Evolutionary conservation across 176 grass and related monocot genomes (phyloP).

Genomic region (Phoenix roebelenii): DNA sequence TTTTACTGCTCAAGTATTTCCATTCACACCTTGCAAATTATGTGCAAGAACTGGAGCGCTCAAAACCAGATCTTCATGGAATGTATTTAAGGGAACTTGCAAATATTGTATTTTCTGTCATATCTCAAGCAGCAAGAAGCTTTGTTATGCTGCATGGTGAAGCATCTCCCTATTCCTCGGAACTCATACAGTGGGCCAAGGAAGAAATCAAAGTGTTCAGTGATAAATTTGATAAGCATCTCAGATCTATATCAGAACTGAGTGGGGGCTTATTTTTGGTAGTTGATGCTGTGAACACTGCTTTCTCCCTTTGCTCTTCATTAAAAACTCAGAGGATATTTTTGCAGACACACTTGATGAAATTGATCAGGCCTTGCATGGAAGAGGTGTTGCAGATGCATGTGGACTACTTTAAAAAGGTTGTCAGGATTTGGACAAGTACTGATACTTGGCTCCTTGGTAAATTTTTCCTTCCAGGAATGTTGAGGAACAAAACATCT

Average conservation of each 20-base stretch:
- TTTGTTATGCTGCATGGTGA: constrained; percentile 23
- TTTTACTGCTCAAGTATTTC: constrained; percentile 25
- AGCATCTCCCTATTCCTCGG: background rate
- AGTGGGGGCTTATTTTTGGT: constrained; percentile 8
- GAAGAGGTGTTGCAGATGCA: constrained; percentile 23
- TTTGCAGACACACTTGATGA: constrained; percentile 16
- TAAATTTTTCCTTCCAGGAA: constrained; percentile 28
- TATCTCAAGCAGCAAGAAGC: constrained; percentile 23
- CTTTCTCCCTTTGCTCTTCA: constrained; percentile 19
- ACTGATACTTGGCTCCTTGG: constrained; percentile 26
- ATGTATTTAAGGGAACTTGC: constrained; percentile 31
- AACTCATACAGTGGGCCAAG: constrained; percentile 33
- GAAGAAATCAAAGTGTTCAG: constrained; percentile 35
- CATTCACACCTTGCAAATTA: background rate
- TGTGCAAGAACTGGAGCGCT: constrained; percentile 9
- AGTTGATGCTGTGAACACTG: constrained; percentile 25
- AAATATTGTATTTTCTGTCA: constrained; percentile 28
- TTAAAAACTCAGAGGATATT: constrained; percentile 1
- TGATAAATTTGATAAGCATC: constrained; percentile 23
- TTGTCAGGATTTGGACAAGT: constrained; percentile 21
- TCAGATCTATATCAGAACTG: constrained; percentile 6
- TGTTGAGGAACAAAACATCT: background rate
- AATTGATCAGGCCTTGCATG: constrained; percentile 22
- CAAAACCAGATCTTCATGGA: background rate
- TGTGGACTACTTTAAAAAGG: constrained; percentile 19